Base-by-base conservation (phyloP, 257 asterid genomes). In the Lavandula angustifolia region DNA sequence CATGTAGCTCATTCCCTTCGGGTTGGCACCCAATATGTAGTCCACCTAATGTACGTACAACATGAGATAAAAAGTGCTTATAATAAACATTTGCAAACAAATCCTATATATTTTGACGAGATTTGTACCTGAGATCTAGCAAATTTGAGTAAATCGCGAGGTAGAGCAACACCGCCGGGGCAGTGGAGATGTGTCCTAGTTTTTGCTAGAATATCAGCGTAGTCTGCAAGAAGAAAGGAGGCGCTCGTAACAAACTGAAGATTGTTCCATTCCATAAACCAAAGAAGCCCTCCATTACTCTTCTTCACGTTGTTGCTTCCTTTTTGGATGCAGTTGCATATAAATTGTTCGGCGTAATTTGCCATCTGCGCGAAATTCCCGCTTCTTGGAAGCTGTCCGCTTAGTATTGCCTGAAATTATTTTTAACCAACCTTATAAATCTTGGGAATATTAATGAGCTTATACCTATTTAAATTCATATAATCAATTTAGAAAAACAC, bases 211-310 rank as follows among this genome's bases (percentile, higher is more conserved):
- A 44, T 16, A 14, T 73, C 73, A 1, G 91, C 73, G 6, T 84
- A 84, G 31, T 72, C 72, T 0, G 81, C 51, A 17, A 77, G 13
- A 38, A 82, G 16, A 43, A 81, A 75, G 2, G 78, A 58, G 3
- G 87, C 81, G 7, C 69, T 64, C 0, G 88, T 76, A 0, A 84
- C 86, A 6, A 78, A 84, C 22, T 86, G 91, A 60, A 86, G 87
- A 52, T 86, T 86, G 27, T 68, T 63, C 82, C 78, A 81, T 5
- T 65, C 66, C 0, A 14, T 3, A 47, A 80, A 82, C 82, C 82
- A 80, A 1, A 86, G 60, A 29, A 86, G 78, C 0, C 95, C 91
- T 3, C 77, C 81, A 0, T 17, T 17, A 0, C 81, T 80, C 49
- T 12, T 75, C 22, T 16, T 8, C 9, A 69, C 56, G 18, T 81